phyloP scores from a whole-genome alignment of 2,329 filamentous ascomycete species.

The Mycosphaerella arachidis region DNA sequence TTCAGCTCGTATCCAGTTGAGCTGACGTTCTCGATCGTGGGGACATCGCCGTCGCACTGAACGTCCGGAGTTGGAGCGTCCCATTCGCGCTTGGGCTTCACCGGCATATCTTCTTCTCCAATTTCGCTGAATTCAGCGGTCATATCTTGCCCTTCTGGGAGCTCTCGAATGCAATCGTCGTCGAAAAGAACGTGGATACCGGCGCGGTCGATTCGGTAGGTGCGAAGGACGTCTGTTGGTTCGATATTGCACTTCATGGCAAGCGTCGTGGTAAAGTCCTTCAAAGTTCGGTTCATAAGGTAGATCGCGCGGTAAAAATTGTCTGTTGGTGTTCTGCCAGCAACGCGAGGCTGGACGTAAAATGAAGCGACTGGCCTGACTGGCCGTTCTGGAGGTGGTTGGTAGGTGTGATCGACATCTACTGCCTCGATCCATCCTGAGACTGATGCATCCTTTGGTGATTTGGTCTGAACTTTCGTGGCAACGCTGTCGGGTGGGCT shows the following conservation, averaged over 20 bases:
- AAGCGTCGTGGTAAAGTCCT: slow-evolving; percentile 68
- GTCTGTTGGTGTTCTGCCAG: slow-evolving; percentile 46
- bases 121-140: slow-evolving; percentile 65
- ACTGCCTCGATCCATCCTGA: slow-evolving; percentile 86
- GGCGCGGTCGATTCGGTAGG: slow-evolving; percentile 66
- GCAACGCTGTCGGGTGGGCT: slow-evolving; percentile 46
- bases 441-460: slow-evolving; percentile 60
- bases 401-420: slow-evolving; percentile 82
- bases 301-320: slow-evolving; percentile 83
- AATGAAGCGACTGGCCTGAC: slow-evolving; percentile 82
- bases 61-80: slow-evolving; percentile 42
- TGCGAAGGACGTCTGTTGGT: slow-evolving; percentile 63
- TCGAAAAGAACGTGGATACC: slow-evolving; percentile 83
- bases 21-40: slow-evolving; percentile 40
- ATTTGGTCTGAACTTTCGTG: slow-evolving; percentile 54
- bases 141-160: slow-evolving; percentile 91
- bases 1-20: slow-evolving; percentile 47
- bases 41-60: slow-evolving; percentile 46
- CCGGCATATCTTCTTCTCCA: slow-evolving; percentile 37
- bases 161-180: slow-evolving; percentile 77
- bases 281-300: slow-evolving; percentile 68
- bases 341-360: slow-evolving; percentile 62
- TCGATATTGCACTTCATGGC: slow-evolving; percentile 79
- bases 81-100: slow-evolving; percentile 49
- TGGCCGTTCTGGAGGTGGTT: slow-evolving; percentile 67